phyloP scores from a whole-genome alignment of 441 rosid genomes.

The Pelargonium myrrhifolium region DNA sequence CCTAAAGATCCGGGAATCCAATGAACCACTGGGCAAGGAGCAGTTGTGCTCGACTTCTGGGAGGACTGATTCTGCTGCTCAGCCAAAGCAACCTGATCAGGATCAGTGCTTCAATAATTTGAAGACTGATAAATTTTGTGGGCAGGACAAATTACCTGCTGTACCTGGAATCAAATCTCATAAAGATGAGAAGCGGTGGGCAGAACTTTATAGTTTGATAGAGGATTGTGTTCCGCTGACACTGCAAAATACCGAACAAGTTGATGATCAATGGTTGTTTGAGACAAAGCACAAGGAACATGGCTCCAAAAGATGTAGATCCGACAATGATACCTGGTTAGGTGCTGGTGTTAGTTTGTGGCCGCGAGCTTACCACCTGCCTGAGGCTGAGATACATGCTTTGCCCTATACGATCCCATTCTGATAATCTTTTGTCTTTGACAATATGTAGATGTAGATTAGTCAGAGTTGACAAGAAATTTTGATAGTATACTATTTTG shows the following conservation, averaged over 20 bases:
- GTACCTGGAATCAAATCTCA: background rate
- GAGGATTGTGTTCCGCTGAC: constrained; percentile 35
- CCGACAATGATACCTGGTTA: constrained; percentile 1
- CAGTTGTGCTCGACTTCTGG: constrained; percentile 13
- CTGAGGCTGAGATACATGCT: constrained; percentile 36
- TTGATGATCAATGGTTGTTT: constrained; percentile 36
- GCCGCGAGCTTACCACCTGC: constrained; percentile 37
- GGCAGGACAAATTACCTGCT: background rate
- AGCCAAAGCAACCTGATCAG: background rate
- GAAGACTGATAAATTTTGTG: background rate
- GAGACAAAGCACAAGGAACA: constrained; percentile 16
- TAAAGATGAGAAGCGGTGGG: constrained; percentile 2
- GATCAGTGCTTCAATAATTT: background rate
- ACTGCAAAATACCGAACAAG: constrained; percentile 3
- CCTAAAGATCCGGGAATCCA: constrained; percentile 20
- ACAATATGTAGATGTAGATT: too few species aligned
- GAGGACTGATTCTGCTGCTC: background rate
- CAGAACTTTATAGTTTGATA: constrained; percentile 21
- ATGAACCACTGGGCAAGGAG: background rate
- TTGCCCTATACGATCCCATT: constrained; percentile 62
- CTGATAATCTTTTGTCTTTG: constrained; percentile 12
- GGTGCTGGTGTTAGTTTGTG: constrained; percentile 11
- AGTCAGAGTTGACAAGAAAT: too few species aligned
- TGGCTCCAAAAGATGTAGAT: constrained; percentile 15
- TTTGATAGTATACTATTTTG: too few species aligned